Percentiles rank a stretch among this genome's conserved stretches.
Conservation (phyloP, 2,329 filamentous ascomycete species). For the Cordyceps cicadae region DNA sequence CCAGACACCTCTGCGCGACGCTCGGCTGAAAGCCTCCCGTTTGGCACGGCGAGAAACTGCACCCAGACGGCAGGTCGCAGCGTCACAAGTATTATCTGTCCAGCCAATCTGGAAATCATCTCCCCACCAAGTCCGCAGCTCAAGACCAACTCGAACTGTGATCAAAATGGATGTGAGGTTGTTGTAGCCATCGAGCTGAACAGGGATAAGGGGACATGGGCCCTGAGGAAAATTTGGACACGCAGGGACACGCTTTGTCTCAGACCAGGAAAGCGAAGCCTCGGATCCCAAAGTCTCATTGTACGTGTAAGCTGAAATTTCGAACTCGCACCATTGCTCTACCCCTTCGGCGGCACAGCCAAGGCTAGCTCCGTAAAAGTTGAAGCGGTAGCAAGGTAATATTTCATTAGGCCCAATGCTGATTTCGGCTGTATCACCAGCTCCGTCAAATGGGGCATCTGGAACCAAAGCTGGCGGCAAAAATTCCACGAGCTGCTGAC, state of each 20-base stretch:
- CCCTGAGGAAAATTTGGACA: conserved; percentile 27
- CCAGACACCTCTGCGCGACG: conserved; percentile 26
- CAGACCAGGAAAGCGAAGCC: conserved; percentile 32
- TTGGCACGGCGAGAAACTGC: conserved; percentile 21
- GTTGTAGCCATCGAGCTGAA: conserved; percentile 30
- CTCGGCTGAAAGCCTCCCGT: conserved; percentile 24
- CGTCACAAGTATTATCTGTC: conserved; percentile 33
- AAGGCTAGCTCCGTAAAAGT: conserved; percentile 31
- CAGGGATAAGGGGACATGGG: conserved; percentile 26
- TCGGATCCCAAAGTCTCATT: conserved; percentile 25
- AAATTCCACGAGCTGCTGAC: conserved; percentile 32
- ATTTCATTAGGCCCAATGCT: conserved; percentile 30
- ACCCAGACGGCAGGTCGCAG: conserved; percentile 27
- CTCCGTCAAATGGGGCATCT: conserved; percentile 16
- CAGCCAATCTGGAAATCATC: conserved; percentile 33
- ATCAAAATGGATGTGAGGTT: conserved; percentile 33
- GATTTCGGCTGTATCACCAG: conserved; percentile 30
- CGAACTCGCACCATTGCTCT: conserved; percentile 33
- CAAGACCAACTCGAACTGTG: conserved; percentile 28
- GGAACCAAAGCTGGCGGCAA: conserved; percentile 28
- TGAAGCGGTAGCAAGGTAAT: conserved; percentile 31
- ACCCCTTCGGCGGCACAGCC: conserved; percentile 29
- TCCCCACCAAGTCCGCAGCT: conserved; percentile 33
- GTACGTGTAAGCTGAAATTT: conserved; percentile 33
- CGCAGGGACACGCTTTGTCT: conserved; percentile 30